phyloP scores from a whole-genome alignment of 768 basidiomycete genomes.

The Amanita jacksonii region DNA sequence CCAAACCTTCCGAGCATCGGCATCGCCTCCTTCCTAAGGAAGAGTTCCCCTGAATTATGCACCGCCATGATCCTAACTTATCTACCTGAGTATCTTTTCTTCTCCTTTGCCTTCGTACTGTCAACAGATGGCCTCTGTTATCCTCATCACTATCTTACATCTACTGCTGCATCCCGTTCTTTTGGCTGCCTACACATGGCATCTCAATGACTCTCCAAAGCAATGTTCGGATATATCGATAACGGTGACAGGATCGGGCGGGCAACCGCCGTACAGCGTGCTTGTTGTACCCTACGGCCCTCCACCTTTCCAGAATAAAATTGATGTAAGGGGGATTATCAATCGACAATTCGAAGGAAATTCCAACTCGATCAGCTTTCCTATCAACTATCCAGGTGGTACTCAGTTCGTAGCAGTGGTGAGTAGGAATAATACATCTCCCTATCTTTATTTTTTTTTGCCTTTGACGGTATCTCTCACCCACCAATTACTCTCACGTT shows the following conservation, averaged over 20 bases:
- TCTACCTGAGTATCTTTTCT: no score
- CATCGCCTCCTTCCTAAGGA: no score
- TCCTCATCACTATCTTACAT: constrained; percentile 4
- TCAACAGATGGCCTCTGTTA: no score
- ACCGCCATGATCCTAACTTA: no score
- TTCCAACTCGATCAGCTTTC: constrained; percentile 35
- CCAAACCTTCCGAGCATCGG: no score
- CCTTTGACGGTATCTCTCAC: no score
- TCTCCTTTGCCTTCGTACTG: no score
- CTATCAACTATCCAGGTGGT: constrained; percentile 52
- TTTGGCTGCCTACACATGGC: constrained; percentile 34
- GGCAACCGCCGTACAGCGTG: constrained; percentile 55
- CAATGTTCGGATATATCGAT: constrained; percentile 63
- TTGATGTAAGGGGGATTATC: constrained; percentile 54
- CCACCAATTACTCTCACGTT: no score
- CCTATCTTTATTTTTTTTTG: no score
- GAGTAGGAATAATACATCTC: no score
- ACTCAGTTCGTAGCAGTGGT: constrained; percentile 56
- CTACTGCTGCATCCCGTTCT: constrained; percentile 18
- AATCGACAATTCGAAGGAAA: constrained; percentile 40
- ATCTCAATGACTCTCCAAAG: constrained; percentile 35
- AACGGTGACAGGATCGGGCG: constrained; percentile 42
- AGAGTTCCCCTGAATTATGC: no score
- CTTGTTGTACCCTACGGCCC: constrained; percentile 63
- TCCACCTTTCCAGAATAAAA: constrained; percentile 46